phyloP scores from a whole-genome alignment of 768 basidiomycete genomes.

The Baorangia bicolor region DNA sequence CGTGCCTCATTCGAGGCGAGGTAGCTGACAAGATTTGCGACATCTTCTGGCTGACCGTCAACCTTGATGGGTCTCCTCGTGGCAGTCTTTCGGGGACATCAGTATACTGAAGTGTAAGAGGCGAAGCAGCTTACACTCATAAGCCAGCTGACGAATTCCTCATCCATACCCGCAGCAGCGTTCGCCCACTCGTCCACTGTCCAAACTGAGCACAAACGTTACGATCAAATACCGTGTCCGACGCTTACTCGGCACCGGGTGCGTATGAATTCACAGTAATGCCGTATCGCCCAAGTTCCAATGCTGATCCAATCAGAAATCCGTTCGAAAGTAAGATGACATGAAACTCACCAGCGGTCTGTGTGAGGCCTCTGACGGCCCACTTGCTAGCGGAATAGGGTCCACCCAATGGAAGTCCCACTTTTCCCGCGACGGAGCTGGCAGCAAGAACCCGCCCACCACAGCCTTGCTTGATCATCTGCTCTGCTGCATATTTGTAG shows the following conservation, averaged over 20 bases:
- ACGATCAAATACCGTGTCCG: background rate
- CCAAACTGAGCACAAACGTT: too few species aligned
- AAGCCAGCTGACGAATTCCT: too few species aligned
- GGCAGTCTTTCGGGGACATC: too few species aligned
- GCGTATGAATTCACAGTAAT: slow-evolving; percentile 42
- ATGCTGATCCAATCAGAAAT: background rate
- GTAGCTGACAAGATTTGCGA: slow-evolving; percentile 34
- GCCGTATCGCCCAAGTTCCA: slow-evolving; percentile 30
- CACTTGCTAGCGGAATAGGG: slow-evolving; percentile 37
- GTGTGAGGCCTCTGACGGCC: slow-evolving; percentile 40
- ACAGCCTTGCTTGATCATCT: slow-evolving; percentile 52
- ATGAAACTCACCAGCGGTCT: slow-evolving; percentile 30
- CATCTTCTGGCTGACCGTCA: slow-evolving; percentile 30
- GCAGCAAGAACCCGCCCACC: slow-evolving; percentile 56
- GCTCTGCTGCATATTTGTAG: slow-evolving; percentile 58
- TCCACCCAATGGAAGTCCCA: background rate
- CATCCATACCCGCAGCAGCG: background rate
- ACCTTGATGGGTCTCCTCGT: slow-evolving; percentile 8
- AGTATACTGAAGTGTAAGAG: too few species aligned
- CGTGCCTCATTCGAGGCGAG: slow-evolving; percentile 35
- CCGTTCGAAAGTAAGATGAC: background rate
- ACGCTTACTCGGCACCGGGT: slow-evolving; percentile 33
- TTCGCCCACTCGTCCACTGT: background rate
- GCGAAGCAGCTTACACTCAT: too few species aligned
- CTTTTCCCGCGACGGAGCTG: slow-evolving; percentile 9